Evolutionary conservation across 2,329 filamentous ascomycete genomes (phyloP), one percentile per base, ranked within the genome.

Genomic region (Clarireedia sp.): DNA sequence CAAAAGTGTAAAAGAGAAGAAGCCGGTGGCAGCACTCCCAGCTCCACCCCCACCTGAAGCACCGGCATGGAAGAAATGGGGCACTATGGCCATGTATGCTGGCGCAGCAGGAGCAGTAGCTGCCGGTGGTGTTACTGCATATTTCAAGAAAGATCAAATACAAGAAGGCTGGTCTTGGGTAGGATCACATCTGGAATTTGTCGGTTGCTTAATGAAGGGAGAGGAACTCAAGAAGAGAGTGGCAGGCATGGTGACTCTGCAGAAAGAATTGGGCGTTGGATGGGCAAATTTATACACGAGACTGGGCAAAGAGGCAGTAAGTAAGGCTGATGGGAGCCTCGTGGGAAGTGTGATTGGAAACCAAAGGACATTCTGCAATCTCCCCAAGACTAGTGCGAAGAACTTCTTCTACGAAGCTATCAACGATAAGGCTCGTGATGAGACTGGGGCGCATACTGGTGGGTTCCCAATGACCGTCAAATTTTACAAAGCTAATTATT

Each of bases 181-280:
- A 14, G 83, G 86, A 16, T 94, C 89, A 37, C 94, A 99, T 71
- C 81, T 99, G 24, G 89, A 94, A 70, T 99, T 97, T 66, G 89
- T 97, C 1, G 90, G 90, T 2, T 95, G 90, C 66, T 79, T 99
- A 7, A 87, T 88, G 48, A 83, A 89, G n/a, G 83, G 83, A 4
- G 87, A 91, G 64, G 90, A 96, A 67, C 75, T 97, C 61, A 83
- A 85, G 63, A 80, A 83, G 66, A 82, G 94, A 33, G 78, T 96
- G 9, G 73, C 76, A n/a, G 78, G 75, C 58, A 76, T 96, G 68
- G 76, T 81, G n/a, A 75, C 78, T 57, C 73, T 91, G 19, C 78
- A 83, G 36, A 70, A 75, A 46, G 82, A 87, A 56, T 78, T 89
- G 14, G 78, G 77, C 12, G 78, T 96, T 14, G 87, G 88, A 2